A percentile compares a stretch with the other conserved stretches of the same genome.
Evolutionary conservation across 2,329 filamentous ascomycete genomes (phyloP).

Genomic region (Phyllosticta citriasiana): DNA sequence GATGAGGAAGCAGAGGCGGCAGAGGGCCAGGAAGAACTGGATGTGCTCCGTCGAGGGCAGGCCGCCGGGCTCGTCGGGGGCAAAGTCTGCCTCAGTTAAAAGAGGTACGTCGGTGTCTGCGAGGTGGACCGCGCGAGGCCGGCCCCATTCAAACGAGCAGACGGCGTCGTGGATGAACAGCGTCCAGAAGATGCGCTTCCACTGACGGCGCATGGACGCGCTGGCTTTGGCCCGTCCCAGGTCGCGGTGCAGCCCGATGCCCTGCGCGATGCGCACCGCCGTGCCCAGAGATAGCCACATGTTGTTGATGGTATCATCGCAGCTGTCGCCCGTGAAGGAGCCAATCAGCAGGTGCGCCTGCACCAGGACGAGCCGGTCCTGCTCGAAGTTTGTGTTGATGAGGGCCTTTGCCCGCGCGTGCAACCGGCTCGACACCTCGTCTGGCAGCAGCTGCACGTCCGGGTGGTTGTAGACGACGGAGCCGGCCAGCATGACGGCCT

Average conservation of each 20-base stretch:
- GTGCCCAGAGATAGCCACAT: not conserved
- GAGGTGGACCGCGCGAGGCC: not conserved
- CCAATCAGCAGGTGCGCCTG: not conserved
- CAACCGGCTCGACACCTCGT: not conserved
- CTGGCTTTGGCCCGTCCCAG: not conserved
- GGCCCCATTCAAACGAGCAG: slow-evolving; percentile 1
- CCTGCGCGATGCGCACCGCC: not conserved
- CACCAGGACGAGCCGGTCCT: not conserved
- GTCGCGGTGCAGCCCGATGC: not conserved
- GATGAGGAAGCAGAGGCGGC: not conserved
- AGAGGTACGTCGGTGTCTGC: not conserved
- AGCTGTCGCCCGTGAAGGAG: not conserved
- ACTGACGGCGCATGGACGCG: not conserved
- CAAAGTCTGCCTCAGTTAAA: not conserved
- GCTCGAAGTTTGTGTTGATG: not conserved
- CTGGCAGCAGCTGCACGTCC: not conserved
- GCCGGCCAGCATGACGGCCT: not conserved
- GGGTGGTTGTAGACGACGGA: not conserved
- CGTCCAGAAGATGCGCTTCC: not conserved
- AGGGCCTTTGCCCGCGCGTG: not conserved
- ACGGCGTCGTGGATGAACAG: not conserved
- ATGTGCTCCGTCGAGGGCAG: not conserved
- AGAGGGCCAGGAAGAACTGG: not conserved
- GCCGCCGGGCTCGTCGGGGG: not conserved
- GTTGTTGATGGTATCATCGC: not conserved